Conservation (phyloP, 176 grass and related monocot genomes). For the Oryza rufipogon region DNA sequence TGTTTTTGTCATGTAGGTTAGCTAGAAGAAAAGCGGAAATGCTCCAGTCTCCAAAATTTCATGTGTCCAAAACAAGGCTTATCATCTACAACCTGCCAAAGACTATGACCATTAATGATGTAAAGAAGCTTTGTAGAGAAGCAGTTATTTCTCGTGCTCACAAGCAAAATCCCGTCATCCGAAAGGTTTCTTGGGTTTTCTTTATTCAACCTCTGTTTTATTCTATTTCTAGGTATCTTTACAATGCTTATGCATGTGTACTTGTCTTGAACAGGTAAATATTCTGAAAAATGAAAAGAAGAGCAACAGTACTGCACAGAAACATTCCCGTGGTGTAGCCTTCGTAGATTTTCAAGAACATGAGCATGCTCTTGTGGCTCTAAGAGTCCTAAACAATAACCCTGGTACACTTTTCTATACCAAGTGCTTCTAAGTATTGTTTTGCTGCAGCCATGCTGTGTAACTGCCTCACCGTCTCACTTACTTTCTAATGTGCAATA, state of each 20-base stretch:
- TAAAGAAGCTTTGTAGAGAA: conserved; percentile 93
- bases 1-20: conserved; percentile 51
- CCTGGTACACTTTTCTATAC: conserved; percentile 60
- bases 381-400: conserved; percentile 98
- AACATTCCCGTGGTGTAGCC: conserved; percentile 85
- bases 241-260: conserved; percentile 13
- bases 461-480: background rate
- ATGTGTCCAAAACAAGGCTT: conserved; percentile 87
- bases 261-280: conserved; percentile 69
- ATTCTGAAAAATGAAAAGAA: conserved; percentile 88
- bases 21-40: conserved; percentile 83
- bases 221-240: conserved; percentile 8
- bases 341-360: conserved; percentile 99
- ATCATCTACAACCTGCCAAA: conserved; percentile 97
- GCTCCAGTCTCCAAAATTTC: conserved; percentile 96
- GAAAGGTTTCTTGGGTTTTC: conserved; percentile 63
- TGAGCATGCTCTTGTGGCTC: conserved; percentile 88
- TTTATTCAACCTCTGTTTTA: conserved; percentile 18
- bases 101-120: conserved; percentile 81
- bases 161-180: conserved; percentile 90
- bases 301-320: conserved; percentile 54
- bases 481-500: background rate
- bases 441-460: conserved; percentile 1
- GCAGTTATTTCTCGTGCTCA: conserved; percentile 81
- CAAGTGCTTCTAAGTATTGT: background rate